Evolutionary conservation across 2,329 filamentous ascomycete species (phyloP), one percentile per base, ranked within the genome.

Genomic region (Trichoderma gracile): DNA sequence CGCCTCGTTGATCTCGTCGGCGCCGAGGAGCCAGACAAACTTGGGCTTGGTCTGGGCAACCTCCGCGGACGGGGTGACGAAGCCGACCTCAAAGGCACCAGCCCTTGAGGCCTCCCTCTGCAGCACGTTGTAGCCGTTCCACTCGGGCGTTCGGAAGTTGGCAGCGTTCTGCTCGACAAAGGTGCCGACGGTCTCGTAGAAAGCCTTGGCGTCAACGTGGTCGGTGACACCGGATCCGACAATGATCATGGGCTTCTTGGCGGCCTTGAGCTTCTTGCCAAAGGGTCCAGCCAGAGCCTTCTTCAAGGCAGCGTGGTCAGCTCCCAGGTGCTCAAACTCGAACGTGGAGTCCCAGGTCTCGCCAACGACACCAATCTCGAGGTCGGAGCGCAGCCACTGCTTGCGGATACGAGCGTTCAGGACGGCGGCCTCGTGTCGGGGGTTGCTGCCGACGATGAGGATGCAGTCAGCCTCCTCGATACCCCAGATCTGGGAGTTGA

Each of bases 61-160:
- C 69, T 87, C 86, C 1, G 88, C 80, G 17, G 92, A 97, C 55
- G 93, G 92, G 15, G 92, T 89, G 42, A 91, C 92, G 79, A 97
- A 99, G 73, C 95, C 95, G 72, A 99, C 88, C 80, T 99, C 95
- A 75, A 93, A 99, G 67, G 95, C 95, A 75, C 93, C 95, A 43
- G 90, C 90, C 71, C 94, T 89, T 67, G 95, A 97, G 66, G 95
- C 95, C 67, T 92, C 90, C 69, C 94, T 89, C 80, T 99, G 95
- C 59, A 99, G 88, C 67, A 99, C 88, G 77, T 97, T 99, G 85
- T 94, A 99, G 66, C 94, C 95, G 77, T 97, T 95, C 93, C 96
- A 98, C 77, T 97, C 93, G 19, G 87, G 81, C 6, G 91, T 97
- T 73, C 86, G 81, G 83, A 99, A 97, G 81, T 89, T 96, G 71